Evolutionary conservation across 352 stramenopile genomes (phyloP), one percentile per base, ranked within the genome.

Genomic region (Phytophthora niederhauseri): DNA sequence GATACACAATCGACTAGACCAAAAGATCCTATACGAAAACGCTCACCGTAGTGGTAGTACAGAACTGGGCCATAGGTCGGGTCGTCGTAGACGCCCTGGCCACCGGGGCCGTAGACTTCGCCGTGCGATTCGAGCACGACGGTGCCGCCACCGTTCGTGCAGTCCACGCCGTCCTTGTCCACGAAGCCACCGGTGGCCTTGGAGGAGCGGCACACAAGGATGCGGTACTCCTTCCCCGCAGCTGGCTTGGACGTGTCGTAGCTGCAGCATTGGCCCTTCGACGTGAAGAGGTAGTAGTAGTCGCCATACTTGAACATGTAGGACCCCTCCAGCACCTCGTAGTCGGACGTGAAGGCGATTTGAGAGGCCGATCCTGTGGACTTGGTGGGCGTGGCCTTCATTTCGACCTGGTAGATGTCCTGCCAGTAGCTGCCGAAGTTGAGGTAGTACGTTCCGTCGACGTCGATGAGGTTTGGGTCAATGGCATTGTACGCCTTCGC

Each of bases 21-120:
- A 46, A 46, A 46, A 2, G 38, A 1, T n/a, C 15, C 7, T 26
- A 26, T 26, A 26, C 24, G 4, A 26, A 36, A 36, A 41, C 53
- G 6, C 64, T 66, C 53, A 82, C 76, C 76, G 65, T 83, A 81
- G 72, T 87, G 76, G 57, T 87, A 87, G 68, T 87, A 84, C 52
- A 87, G 51, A 19, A 87, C 64, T 1, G 71, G 74, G 0, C 72
- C 71, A 57, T 84, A 74, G 0, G 57, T 79, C 20, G 72, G 66
- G 55, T 84, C 76, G n/a, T 83, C 52, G 56, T 81, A 83, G 20
- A 82, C 76, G 19, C 76, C 74, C 55, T 84, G 76, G 3, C 78
- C 78, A 12, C 76, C 78, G 7, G 78, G 78, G 0, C 66, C 78
- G 54, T 82, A 84, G 12, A 87, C 69, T 12, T 70, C 57, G 30